Evolutionary conservation across 2,329 filamentous ascomycete species (phyloP).

Genomic region (Ploettnerulaceae sp.): DNA sequence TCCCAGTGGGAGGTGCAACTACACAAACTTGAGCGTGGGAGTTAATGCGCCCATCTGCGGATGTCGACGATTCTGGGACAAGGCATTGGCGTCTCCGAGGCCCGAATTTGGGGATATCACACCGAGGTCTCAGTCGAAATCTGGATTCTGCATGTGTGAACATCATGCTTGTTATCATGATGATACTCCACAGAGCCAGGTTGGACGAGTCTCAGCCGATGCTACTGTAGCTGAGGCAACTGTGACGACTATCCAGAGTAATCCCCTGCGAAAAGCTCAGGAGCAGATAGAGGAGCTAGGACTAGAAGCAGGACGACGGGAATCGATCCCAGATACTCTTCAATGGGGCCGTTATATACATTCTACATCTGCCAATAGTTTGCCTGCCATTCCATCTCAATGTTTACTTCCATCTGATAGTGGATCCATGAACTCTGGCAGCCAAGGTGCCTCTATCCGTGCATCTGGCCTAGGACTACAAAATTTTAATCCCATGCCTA

Average conservation of each 20-base stretch:
- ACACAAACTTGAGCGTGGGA: constrained; percentile 42
- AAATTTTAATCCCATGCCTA: constrained; percentile 27
- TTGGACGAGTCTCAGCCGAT: not conserved
- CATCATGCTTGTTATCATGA: constrained; percentile 55
- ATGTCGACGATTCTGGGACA: constrained; percentile 48
- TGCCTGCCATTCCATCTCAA: constrained; percentile 35
- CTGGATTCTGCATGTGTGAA: constrained; percentile 44
- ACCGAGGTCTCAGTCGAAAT: constrained; percentile 7
- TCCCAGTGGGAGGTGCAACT: constrained; percentile 49
- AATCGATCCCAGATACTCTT: constrained; percentile 26
- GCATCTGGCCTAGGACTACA: constrained; percentile 29
- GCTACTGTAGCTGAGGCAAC: not conserved
- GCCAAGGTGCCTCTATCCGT: constrained; percentile 24
- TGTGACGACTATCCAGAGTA: constrained; percentile 4
- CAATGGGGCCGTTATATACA: constrained; percentile 27
- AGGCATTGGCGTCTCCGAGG: constrained; percentile 29
- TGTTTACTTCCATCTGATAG: constrained; percentile 34
- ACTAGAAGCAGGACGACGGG: constrained; percentile 5
- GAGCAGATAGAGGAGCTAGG: constrained; percentile 1
- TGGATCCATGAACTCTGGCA: constrained; percentile 28
- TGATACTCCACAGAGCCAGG: constrained; percentile 18
- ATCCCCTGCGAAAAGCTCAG: not conserved
- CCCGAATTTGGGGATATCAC: constrained; percentile 4
- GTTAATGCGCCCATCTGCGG: constrained; percentile 43
- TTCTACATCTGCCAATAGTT: constrained; percentile 23